Base-by-base conservation (phyloP, 2,329 filamentous ascomycete genomes). In the Colletotrichum kahawae region DNA sequence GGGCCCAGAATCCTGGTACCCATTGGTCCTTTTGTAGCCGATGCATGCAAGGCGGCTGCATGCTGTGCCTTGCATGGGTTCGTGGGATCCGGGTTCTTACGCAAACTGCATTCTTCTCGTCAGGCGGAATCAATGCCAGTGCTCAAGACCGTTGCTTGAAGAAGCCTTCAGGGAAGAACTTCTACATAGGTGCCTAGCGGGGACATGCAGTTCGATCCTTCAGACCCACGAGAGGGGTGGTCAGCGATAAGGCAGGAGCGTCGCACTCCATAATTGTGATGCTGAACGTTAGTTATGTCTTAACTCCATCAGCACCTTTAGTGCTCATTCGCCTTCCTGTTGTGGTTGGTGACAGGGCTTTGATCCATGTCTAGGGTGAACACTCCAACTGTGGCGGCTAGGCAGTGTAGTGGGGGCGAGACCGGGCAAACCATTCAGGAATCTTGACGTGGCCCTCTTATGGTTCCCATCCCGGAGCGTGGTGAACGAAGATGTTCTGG, bases 1-100 rank as follows among this genome's bases (percentile, higher is more conserved):
- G 59, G 31, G 18, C n/a, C 18, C 13, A 38, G 7, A 12, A 63
- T 33, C 33, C 33, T 38, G 21, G 31, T 63, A 63, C 18, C 14
- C 33, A 63, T 18, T 64, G 64, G 69, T 21, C 21, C 64, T 69
- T 68, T 72, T 72, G 70, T 68, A 69, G 64, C 38, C 56, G 29
- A 33, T 38, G 64, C 21, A n/a, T 38, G n/a, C 59, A 29, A 24
- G 24, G 21, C 13, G 51, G n/a, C 36, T 43, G 56, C 64, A 68
- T 51, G 16, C 18, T 71, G 70, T 72, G 38, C 70, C 70, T 68
- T 72, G 70, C 64, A 68, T 72, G 64, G 64, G 56, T 68, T 72
- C 38, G 24, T 38, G 36, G 10, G 33, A 27, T 57, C 24, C 27
- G 14, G 38, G 7, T 38, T 38, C 7, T 1, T 7, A 57, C 54